phyloP scores from a whole-genome alignment of 2,329 filamentous ascomycete genomes.

The Madurella mycetomatis region DNA sequence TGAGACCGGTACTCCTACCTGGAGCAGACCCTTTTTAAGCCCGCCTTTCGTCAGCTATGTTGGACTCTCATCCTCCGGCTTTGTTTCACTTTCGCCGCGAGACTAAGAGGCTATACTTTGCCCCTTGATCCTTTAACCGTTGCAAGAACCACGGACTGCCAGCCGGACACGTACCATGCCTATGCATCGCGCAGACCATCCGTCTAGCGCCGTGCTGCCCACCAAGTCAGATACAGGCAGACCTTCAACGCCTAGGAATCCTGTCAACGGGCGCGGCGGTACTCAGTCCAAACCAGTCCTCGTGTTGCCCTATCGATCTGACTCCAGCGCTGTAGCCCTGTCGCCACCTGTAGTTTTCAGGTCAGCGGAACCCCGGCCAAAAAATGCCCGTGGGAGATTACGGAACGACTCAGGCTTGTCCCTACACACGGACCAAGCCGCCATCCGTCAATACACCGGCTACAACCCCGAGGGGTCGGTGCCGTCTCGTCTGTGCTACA shows the following conservation, averaged over 20 bases:
- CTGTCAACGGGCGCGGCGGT: conserved; percentile 8
- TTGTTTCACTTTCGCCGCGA: too few relatives aligned
- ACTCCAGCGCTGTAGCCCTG: conserved; percentile 17
- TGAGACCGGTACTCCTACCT: too few relatives aligned
- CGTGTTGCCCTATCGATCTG: conserved; percentile 11
- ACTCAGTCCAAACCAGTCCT: conserved; percentile 6
- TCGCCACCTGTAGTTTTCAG: conserved; percentile 27
- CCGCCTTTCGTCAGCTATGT: too few relatives aligned
- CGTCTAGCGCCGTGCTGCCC: conserved; percentile 3
- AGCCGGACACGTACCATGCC: too few relatives aligned
- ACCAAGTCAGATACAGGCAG: conserved; percentile 11
- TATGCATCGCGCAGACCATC: neutral
- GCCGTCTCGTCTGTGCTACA: conserved; percentile 19
- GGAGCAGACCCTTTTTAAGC: too few relatives aligned
- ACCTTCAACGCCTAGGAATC: conserved; percentile 11
- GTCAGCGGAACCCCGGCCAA: conserved; percentile 17
- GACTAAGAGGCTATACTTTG: too few relatives aligned
- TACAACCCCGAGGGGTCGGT: conserved; percentile 40
- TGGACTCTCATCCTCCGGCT: too few relatives aligned
- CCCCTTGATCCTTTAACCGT: too few relatives aligned
- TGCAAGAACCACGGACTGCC: too few relatives aligned
- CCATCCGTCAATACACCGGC: conserved; percentile 43
- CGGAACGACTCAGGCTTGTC: conserved; percentile 45
- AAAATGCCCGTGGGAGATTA: conserved; percentile 28
- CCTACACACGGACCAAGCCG: conserved; percentile 41